Percentiles rank a stretch among this genome's conserved stretches.
Conservation (phyloP, 1,284 basidiomycete species). For the Xanthoconium separans region DNA sequence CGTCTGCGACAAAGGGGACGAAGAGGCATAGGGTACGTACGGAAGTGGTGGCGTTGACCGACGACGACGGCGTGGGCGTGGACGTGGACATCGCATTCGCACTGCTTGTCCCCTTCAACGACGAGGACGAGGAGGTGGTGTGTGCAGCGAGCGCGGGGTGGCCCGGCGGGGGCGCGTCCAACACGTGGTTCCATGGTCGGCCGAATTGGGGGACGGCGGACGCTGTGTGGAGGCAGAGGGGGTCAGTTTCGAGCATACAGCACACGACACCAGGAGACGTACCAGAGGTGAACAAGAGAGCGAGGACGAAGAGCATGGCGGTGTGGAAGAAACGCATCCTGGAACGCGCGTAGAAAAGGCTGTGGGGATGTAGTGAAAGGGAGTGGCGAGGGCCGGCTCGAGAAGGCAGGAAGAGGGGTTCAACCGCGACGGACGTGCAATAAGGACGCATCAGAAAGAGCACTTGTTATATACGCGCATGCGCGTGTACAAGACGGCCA, state of each 20-base stretch:
- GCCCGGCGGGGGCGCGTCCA: not conserved
- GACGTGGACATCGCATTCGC: not conserved
- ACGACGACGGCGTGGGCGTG: not conserved
- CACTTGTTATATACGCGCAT: conserved; percentile 6
- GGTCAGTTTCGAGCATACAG: too few relatives aligned
- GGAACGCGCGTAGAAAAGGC: not conserved
- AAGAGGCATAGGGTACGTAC: not conserved
- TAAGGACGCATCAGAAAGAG: not conserved
- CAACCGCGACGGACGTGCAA: not conserved
- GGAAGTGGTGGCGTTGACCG: not conserved
- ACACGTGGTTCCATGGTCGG: conserved; percentile 4
- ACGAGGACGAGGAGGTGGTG: too few relatives aligned
- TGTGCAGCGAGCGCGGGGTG: not conserved
- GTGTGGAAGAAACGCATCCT: conserved; percentile 24
- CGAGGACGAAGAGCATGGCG: conserved; percentile 3
- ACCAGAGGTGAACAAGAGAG: conserved; percentile 14
- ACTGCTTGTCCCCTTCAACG: too few relatives aligned
- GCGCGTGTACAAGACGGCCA: conserved; percentile 2
- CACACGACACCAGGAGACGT: not conserved
- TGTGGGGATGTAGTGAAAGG: not conserved
- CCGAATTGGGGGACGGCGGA: conserved; percentile 25
- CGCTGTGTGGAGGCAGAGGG: too few relatives aligned
- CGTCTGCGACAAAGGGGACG: too few relatives aligned
- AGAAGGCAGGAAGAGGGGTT: not conserved
- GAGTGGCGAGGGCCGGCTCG: conserved; percentile 8